Evolutionary conservation across 2,329 filamentous ascomycete species (phyloP), one percentile per base, ranked within the genome.

Genomic region (Ophiostoma piceae): DNA sequence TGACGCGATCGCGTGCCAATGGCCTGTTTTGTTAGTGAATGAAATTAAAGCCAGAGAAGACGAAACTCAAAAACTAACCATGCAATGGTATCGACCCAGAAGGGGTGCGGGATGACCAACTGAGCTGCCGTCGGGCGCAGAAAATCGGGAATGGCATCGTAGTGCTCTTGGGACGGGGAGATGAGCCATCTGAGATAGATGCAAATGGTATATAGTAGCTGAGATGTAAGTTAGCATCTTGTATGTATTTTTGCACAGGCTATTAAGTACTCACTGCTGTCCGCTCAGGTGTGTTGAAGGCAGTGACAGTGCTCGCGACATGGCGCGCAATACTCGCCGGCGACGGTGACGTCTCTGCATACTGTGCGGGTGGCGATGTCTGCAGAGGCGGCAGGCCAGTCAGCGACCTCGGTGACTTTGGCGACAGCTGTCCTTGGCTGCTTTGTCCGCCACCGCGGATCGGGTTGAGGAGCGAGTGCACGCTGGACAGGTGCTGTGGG

Each of bases 101-200:
- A 66, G 7, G 71, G 69, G 32, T 72, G 71, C 14, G 71, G 71
- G 6, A 71, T 64, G 35, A 60, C 68, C 6, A 71, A 68, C 68
- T 72, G 69, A 12, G 67, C 66, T 12, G 39, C 69, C 1, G 69
- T 69, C 1, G 71, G 71, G 3, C 71, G 65, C 32, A 69, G 57
- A 37, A 69, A 71, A 37, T 71, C 71, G 66, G 71, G 71, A 54
- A 72, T 67, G 43, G 43, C 54, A 47, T 72, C 71, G 67, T 72
- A 72, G 60, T 72, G 69, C 2, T 62, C 67, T 39, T 69, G 37
- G 8, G 69, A 68, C 1, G 69, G 71, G 1, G 67, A 32, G 22
- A 71, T 70, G 60, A 72, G 68, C 69, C 71, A 72, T n/a, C 66
- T 57, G 1, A 72, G 32, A 19, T 69, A 68, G n/a, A 69, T 47